Evolutionary conservation across 208 protist species (phyloP), one percentile per base, ranked within the genome.

Genomic region (Leishmania guyanensis): DNA sequence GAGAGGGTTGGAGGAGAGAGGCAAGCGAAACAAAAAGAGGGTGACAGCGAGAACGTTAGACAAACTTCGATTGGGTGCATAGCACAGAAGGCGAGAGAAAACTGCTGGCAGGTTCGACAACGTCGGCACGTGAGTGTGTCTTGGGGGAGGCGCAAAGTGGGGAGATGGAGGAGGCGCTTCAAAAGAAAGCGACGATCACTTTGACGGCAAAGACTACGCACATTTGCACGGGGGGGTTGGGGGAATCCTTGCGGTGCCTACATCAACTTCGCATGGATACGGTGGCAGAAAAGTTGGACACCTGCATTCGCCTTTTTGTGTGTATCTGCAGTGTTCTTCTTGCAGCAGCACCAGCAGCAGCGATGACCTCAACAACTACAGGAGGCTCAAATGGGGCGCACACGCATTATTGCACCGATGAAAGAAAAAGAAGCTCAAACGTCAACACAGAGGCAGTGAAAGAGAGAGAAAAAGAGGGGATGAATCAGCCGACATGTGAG

Each of bases 281-380:
- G 43, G 43, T 68, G 62, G 62, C 39, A 68, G 12, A 29, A 39
- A 5, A 20, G 3, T 20, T 68, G 29, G 29, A 68, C 29, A 51
- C 66, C 39, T 72, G 39, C 10, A 20, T 29, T 50, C 39, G 5
- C 22, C 39, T 50, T n/a, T 62, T 8, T 26, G 39, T 50, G 20
- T 29, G 20, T 50, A 3, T 72, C 26, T 46, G 36, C 71, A 20
- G 36, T 16, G 0, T 58, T 53, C 50, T 6, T 60, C 43, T 50
- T 12, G 66, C 26, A 75, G 51, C 71, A 75, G 51, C 43, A 75
- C 12, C 46, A 76, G 72, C 43, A 76, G 46, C 53, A 76, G 72
- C 72, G 39, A 51, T 33, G 53, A n/a, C 5, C 29, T 62, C 48
- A 73, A 69, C 29, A 69, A 17, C 5, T 2, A n/a, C 36, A 73